Conservation (phyloP, 2,329 filamentous ascomycete species). For the Fusarium sp. region DNA sequence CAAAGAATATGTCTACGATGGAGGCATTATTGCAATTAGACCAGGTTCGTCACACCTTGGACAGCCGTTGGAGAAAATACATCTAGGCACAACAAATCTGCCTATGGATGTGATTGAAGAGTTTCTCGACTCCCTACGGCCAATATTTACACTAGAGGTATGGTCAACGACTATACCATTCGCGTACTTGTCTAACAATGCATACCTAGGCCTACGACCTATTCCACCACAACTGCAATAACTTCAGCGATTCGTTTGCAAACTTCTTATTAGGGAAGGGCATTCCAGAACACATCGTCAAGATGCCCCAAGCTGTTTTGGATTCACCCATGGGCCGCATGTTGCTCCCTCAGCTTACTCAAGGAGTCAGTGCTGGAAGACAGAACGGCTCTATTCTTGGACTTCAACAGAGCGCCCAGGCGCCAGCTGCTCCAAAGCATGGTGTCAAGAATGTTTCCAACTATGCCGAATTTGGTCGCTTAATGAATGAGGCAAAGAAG, state of each 20-base stretch:
- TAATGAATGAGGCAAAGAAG: conserved; percentile 69
- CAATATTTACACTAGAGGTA: conserved; percentile 85
- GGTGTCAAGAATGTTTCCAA: conserved; percentile 72
- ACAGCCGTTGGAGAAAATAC: conserved; percentile 79
- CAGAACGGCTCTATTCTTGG: conserved; percentile 66
- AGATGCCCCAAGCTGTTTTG: conserved; percentile 86
- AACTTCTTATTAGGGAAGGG: conserved; percentile 90
- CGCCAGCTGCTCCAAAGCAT: conserved; percentile 43
- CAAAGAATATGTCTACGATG: conserved; percentile 92
- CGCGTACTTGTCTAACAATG: background rate
- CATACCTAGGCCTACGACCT: conserved; percentile 87
- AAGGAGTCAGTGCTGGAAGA: conserved; percentile 64
- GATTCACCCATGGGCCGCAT: conserved; percentile 90
- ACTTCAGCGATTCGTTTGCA: conserved; percentile 92
- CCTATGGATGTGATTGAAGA: conserved; percentile 86
- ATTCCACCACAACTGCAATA: conserved; percentile 95
- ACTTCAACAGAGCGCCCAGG: conserved; percentile 58
- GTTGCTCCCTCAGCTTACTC: conserved; percentile 78
- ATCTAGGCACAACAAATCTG: conserved; percentile 81
- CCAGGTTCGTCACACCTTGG: conserved; percentile 91
- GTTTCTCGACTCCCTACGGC: conserved; percentile 85
- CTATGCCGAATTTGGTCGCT: conserved; percentile 47
- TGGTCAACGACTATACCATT: background rate
- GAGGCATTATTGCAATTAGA: conserved; percentile 83
- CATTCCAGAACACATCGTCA: conserved; percentile 88